Percentiles rank a stretch among this genome's conserved stretches.
Evolutionary conservation across 2,329 filamentous ascomycete species (phyloP).

Genomic region (Pseudopithomyces maydicus): DNA sequence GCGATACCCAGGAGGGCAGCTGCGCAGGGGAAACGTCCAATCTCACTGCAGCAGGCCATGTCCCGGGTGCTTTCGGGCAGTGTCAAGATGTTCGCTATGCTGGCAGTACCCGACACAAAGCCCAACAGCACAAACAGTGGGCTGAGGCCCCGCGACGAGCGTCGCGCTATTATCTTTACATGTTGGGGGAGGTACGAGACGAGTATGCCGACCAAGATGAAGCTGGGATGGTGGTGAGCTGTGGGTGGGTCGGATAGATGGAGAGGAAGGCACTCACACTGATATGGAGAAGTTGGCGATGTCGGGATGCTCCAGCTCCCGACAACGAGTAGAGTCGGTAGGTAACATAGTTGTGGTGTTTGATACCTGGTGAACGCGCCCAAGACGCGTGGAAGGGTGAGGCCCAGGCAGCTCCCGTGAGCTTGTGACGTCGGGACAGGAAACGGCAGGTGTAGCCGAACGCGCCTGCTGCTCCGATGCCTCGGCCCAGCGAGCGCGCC

Average conservation of each 20-base stretch:
- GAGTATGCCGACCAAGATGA: constrained; percentile 86
- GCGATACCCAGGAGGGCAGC: constrained; percentile 86
- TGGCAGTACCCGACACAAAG: constrained; percentile 83
- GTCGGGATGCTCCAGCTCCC: constrained; percentile 57
- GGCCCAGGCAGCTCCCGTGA: not conserved
- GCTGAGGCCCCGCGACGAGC: constrained; percentile 91
- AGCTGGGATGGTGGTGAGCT: constrained; percentile 43
- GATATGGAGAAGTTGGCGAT: constrained; percentile 60
- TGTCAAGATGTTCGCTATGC: constrained; percentile 90
- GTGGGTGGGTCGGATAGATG: not conserved
- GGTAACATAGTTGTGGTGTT: constrained; percentile 15
- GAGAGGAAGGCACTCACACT: constrained; percentile 48
- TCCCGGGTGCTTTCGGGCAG: constrained; percentile 83
- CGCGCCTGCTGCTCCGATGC: constrained; percentile 15
- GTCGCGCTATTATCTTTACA: constrained; percentile 82
- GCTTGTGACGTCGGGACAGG: constrained; percentile 15
- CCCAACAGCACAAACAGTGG: constrained; percentile 96
- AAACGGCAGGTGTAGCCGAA: constrained; percentile 16
- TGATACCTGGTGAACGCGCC: not conserved
- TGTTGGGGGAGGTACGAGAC: constrained; percentile 96
- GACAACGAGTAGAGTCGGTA: constrained; percentile 45
- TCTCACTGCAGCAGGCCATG: constrained; percentile 81
- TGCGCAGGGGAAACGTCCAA: constrained; percentile 81
- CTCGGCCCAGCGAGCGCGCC: constrained; percentile 16
- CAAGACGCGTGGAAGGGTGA: not conserved